Evolutionary conservation across 2,329 filamentous ascomycete species (phyloP), one percentile per base, ranked within the genome.

Genomic region (Metarhizium anisopliae): DNA sequence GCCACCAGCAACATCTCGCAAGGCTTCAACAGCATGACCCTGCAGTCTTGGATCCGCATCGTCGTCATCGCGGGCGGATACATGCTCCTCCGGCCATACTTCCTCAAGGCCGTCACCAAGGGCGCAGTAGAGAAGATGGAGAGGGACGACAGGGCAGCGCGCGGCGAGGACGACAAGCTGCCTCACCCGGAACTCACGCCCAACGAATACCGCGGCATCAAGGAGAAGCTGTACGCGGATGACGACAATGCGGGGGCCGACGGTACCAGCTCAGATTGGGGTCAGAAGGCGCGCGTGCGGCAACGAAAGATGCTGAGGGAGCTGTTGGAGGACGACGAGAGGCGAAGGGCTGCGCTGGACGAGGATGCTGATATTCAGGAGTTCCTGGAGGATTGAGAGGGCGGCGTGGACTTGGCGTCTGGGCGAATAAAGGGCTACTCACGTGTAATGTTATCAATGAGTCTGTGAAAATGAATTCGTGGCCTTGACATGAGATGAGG

Each of bases 331-430:
- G 79, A 77, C 61, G 85, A 88, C 71, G 75, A 81, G 72, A 70
- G 81, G 62, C 74, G 78, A 61, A 77, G 82, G 63, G 67, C 73
- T 52, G 83, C 85, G 62, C 82, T 85, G 57, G 78, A 88, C 61
- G 83, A 86, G 58, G 86, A 90, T 68, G 86, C 87, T 72, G 86
- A 91, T 68, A 86, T 92, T 62, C 80, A 84, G 66, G 85, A 91
- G 70, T 83, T 86, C 63, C 69, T 91, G 68, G 77, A 81, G 62
- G 78, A 83, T 65, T 62, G 30, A 52, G 45, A 20, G 18, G n/a
- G 10, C 11, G 11, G 5, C 13, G n/a, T 20, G n/a, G n/a, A 16
- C 45, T 13, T 49, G 45, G 20, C 20, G 25, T 18, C n/a, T 20
- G 42, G 42, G 10, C 6, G 8, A 18, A 14, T 20, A 11, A 10